Evolutionary conservation across 2,329 filamentous ascomycete species (phyloP), one percentile per base, ranked within the genome.

Genomic region (Hypoxylon sp.): DNA sequence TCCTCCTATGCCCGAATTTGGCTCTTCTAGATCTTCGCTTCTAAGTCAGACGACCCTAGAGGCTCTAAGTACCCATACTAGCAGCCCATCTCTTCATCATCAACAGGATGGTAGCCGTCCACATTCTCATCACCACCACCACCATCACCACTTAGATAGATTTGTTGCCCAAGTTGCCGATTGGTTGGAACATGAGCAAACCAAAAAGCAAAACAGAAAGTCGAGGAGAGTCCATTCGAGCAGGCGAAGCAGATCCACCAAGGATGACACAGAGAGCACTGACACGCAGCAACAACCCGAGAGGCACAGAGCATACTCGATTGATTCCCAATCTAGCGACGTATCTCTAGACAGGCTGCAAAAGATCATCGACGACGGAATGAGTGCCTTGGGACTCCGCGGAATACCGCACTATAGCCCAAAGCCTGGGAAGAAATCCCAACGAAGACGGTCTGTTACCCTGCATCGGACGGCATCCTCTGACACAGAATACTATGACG

Each of bases 401-500:
- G 76, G 79, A 2, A 71, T 84, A 5, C 81, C 84, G 2, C 79
- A 81, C 26, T 77, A 82, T 51, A 78, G 77, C 48, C 79, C 83
- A 8, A 81, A 76, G 58, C 64, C 75, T 7, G 82, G 83, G 18
- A 81, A 82, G 72, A 78, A 84, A 76, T 73, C 48, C 63, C 79
- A 67, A 46, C 76, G 78, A 38, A 75, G 69, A 51, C 74, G 75
- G 30, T 76, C 76, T 4, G 59, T 78, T 36, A 79, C 77, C 18
- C 80, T 80, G 72, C 82, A 76, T 71, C 83, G 81, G 12, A 79
- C 81, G 1, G 84, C 83, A 3, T 93, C 91, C 3, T 96, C 93
- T 0, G 95, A 97, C 71, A 96, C 93, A 0, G 95, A 98, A 62
- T 92, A 90, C 70, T 81, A 87, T 14, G 94, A 97, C 67, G 88